Base-by-base conservation (phyloP, 2,329 filamentous ascomycete genomes). In the Phyllosticta ampelicida region DNA sequence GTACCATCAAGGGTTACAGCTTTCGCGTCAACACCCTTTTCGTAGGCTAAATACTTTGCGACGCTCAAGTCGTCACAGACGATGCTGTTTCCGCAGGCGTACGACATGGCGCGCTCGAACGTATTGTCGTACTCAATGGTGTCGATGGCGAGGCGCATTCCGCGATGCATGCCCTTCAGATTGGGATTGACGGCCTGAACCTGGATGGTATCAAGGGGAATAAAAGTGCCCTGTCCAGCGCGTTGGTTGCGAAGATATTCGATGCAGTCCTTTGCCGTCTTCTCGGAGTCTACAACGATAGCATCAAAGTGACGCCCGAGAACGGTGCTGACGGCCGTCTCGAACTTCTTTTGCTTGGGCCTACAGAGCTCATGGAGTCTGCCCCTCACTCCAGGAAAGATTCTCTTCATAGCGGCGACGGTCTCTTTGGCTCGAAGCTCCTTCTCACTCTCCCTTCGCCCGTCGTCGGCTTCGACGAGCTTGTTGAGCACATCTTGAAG, bases 151-250 rank as follows among this genome's bases (percentile, higher is more conserved):
- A 96, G 81, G 8, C 92, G 85, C 72, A 85, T 85, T 51, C 88
- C 89, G 48, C 89, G 87, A 58, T 89, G 81, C 70, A 96, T 86
- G 26, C 90, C 89, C 73, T 96, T 96, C 63, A 99, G 78, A 60
- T 89, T 91, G 5, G 90, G 88, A 69, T 95, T 95, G 60, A 94
- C 83, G 10, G 89, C 85, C 70, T 89, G 91, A 68, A 96, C 91
- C 68, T 97, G 95, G 71, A 99, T 96, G 55, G 95, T 96, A 76
- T 99, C 94, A 18, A 99, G 80, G 0, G 94, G 94, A 62, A 97
- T 91, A 71, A 99, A 97, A 1, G 90, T 96, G 74, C 94, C 89
- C 60, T 91, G 89, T 6, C 87, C 83, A 56, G 88, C 86, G 58
- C 89, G 85, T 69, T 96, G 89, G 63, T 96, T 90, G 65, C 94